Base-by-base conservation (phyloP, 2,329 filamentous ascomycete species). In the Penicillium verrucosum region DNA sequence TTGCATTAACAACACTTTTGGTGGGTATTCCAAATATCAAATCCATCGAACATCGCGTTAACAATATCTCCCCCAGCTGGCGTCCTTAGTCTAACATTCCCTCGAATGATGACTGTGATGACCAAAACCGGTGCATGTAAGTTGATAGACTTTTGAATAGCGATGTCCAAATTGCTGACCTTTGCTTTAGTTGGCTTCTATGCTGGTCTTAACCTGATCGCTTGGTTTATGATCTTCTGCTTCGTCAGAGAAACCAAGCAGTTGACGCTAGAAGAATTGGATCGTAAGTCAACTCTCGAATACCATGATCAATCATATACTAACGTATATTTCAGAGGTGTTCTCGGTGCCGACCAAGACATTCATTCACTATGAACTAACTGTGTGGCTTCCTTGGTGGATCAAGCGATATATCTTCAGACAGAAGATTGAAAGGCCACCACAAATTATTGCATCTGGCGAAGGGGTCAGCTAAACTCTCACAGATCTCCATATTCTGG, bases 201-300 rank as follows among this genome's bases (percentile, higher is more conserved):
- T 41, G 74, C 73, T 0, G 82, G 75, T 0, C 74, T 88, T 3
- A 89, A 88, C 60, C 59, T 86, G 4, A 58, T 83, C 1, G 85
- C 85, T 0, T 78, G 86, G 49, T 58, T 81, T n/a, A 81, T 88
- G 75, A 87, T 87, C 52, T 86, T 86, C 75, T 75, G 86, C 30
- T 82, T 80, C 63, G 70, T 83, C 1, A 78, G 79, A 4, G 81
- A 83, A 65, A 82, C 81, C 3, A 82, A 81, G 54, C 75, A 82
- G 63, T 75, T 77, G 27, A 82, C 81, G 1, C 63, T 74, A 8
- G 66, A 68, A 47, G 66, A 68, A 37, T 43, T 68, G 51, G 66
- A 68, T 48, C 65, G 65, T 67, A 56, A 60, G 61, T 59, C 0
- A 14, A 12, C 1, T 4, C 10, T 12, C 4, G 5, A 27, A 6